These are phyloP conservation scores for Apiospora phragmitis DNA, from an alignment of 2,329 filamentous ascomycete genomes.

Conservation along the genomic window DNA sequence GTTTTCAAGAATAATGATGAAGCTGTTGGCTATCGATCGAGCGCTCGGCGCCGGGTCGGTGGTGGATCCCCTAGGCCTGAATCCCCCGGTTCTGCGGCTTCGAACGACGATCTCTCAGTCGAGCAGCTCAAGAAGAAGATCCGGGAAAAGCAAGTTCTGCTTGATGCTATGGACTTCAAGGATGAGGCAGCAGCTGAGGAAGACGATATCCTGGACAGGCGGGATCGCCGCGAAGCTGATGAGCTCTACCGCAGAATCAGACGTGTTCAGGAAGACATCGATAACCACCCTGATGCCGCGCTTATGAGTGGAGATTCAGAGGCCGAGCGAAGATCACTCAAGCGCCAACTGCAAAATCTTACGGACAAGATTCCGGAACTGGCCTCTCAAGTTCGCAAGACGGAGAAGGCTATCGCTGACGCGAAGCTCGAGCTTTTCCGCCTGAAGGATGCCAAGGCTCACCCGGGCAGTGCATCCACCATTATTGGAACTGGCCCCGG, in stretches of 20 bases:
- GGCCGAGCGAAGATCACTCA: conserved; percentile 81
- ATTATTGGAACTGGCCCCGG: conserved; percentile 94
- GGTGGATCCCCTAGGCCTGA: conserved; percentile 76
- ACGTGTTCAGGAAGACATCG: conserved; percentile 91
- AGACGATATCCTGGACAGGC: conserved; percentile 86
- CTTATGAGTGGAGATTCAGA: conserved; percentile 76
- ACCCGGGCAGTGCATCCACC: conserved; percentile 76
- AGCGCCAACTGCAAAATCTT: conserved; percentile 84
- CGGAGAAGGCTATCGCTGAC: conserved; percentile 91
- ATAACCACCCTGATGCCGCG: conserved; percentile 78
- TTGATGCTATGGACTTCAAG: conserved; percentile 95
- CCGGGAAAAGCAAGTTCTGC: conserved; percentile 86
- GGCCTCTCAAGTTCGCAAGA: conserved; percentile 86
- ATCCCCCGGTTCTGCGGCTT: conserved; percentile 67
- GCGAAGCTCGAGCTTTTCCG: conserved; percentile 91
- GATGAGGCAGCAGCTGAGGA: conserved; percentile 89
- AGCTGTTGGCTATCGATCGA: conserved; percentile 88
- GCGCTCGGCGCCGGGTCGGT: conserved; percentile 82
- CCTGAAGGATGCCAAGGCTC: conserved; percentile 86
- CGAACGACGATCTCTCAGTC: conserved; percentile 78
- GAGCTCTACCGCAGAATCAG: conserved; percentile 92
- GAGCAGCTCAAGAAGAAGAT: conserved; percentile 93
- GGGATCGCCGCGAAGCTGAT: conserved; percentile 88
- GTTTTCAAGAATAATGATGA: conserved; percentile 97
- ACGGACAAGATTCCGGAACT: conserved; percentile 90